Base-by-base conservation (phyloP, 192 early-diverging fungal species). In the Linnemannia exigua region DNA sequence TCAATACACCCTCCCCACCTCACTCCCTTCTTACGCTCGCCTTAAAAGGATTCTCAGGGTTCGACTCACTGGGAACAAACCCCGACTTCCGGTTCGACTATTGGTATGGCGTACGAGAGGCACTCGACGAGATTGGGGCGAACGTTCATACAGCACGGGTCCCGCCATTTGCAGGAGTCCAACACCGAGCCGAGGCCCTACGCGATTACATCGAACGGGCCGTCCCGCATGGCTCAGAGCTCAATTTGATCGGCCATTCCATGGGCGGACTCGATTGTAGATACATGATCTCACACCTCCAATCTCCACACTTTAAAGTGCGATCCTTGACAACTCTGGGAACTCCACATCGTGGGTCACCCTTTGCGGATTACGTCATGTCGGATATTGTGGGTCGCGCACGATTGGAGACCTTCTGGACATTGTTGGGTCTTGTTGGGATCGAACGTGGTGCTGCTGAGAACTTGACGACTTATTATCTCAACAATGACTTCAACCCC, bases 191-290 rank as follows among this genome's bases (percentile, higher is more conserved):
- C 2, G 88, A 93, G 19, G 88, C 90, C 37, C 91, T 99, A 41
- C 92, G 95, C 38, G 44, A 84, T 4, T 93, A 92, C 63, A 89
- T 99, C 41, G 91, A 91, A 71, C 82, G 70, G 12, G 91, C 88
- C 5, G 76, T 88, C 11, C 67, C 85, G 5, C 92, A 90, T 58
- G 84, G 84, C 14, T 82, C 90, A 51, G 85, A 90, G 20, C 88
- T 99, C 70, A 98, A 99, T 87, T 91, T 99, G 51, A 72, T 99
- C 1, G 98, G 94, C 1, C 97, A 99, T 82, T 99, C 97, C 37
- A 98, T 99, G 96, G 94, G 98, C 44, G 97, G 98, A 9, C 92
- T 99, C 22, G 98, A 99, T 84, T 95, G 95, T 73, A 92, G 98
- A 76, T 98, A 97, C 87, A 76, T 99, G 47, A 93, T 99, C 67